Evolutionary conservation across 345 rosid genomes (phyloP).

Genomic region (Cardamine chenopodiifolia): DNA sequence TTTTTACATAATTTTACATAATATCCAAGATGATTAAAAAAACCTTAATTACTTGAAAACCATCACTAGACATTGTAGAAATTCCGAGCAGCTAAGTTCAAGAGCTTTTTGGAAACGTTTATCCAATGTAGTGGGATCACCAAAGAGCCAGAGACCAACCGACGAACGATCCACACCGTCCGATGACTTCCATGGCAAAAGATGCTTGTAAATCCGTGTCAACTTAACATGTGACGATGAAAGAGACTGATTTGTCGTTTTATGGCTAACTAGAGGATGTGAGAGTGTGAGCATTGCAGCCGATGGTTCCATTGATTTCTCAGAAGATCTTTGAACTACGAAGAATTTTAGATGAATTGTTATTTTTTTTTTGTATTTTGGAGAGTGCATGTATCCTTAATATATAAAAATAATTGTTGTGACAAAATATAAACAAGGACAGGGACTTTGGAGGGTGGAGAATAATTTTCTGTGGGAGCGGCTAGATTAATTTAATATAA

Average conservation of each 20-base stretch:
- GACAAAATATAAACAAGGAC: too few relatives aligned
- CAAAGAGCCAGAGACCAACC: slow-evolving; percentile 25
- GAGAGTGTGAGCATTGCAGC: slow-evolving; percentile 71
- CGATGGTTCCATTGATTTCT: slow-evolving; percentile 62
- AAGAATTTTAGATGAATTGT: too few relatives aligned
- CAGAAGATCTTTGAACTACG: too few relatives aligned
- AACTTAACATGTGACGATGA: slow-evolving; percentile 3
- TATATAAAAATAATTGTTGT: too few relatives aligned
- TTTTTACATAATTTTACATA: slow-evolving; percentile 12
- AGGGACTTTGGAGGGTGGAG: too few relatives aligned
- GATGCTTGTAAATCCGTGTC: not conserved
- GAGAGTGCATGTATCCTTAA: too few relatives aligned
- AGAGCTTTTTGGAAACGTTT: slow-evolving; percentile 53
- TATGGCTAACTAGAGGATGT: slow-evolving; percentile 31
- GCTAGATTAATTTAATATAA: too few relatives aligned
- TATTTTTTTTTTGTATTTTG: too few relatives aligned
- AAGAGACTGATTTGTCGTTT: slow-evolving; percentile 19
- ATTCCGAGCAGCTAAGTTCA: slow-evolving; percentile 48
- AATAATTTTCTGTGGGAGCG: too few relatives aligned
- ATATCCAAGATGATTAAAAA: not conserved
- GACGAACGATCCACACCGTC: slow-evolving; percentile 4
- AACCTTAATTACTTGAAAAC: not conserved
- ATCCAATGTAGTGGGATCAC: slow-evolving; percentile 40
- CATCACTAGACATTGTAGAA: not conserved
- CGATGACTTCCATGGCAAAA: not conserved